These are phyloP conservation scores for Stachybotrys elegans DNA, from an alignment of 2,329 filamentous ascomycete species.

Conservation along the genomic window DNA sequence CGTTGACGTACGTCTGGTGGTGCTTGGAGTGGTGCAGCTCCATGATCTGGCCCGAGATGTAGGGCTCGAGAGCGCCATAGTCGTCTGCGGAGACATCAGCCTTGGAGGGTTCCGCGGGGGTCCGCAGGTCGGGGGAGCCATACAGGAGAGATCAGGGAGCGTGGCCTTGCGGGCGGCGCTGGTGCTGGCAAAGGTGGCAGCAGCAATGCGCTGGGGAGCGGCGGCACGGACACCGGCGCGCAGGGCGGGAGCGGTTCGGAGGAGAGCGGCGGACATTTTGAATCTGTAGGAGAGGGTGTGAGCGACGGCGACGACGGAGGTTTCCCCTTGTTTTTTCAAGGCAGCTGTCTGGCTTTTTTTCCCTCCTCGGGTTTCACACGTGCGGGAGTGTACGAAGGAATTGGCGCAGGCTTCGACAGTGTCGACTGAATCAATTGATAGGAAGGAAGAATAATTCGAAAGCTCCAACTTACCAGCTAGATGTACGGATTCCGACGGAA, in stretches of 20 bases:
- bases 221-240: conserved; percentile 68
- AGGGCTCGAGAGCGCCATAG: conserved; percentile 86
- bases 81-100: conserved; percentile 58
- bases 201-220: conserved; percentile 56
- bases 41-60: conserved; percentile 89
- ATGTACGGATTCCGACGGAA: background rate
- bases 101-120: background rate
- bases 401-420: background rate
- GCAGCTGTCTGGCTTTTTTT: too few species aligned
- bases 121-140: conserved; percentile 13
- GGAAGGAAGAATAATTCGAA: background rate
- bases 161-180: conserved; percentile 87
- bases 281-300: background rate
- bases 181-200: conserved; percentile 61
- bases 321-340: too few species aligned
- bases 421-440: too few species aligned
- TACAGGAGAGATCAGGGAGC: conserved; percentile 75
- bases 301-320: background rate
- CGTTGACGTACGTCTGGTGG: conserved; percentile 90
- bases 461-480: conserved; percentile 1
- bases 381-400: background rate
- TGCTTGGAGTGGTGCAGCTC: conserved; percentile 92
- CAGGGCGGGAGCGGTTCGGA: conserved; percentile 63
- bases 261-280: conserved; percentile 70
- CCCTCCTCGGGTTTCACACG: background rate